Evolutionary conservation across 352 stramenopile genomes (phyloP).

Genomic region (Phytophthora pini): DNA sequence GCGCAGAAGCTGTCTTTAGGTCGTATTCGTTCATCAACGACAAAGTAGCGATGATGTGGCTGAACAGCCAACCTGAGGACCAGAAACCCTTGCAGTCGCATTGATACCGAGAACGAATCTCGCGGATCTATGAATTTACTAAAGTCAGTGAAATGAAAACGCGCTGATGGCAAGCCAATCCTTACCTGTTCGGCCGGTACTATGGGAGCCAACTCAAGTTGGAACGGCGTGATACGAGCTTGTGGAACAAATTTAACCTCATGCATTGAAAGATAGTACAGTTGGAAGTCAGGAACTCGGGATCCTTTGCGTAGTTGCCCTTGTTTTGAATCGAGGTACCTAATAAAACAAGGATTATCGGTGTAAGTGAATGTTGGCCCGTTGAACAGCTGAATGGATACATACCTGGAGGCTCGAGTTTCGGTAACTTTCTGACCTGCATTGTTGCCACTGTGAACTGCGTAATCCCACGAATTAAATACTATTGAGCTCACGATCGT

Average conservation of each 20-base stretch:
- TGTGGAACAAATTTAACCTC: background rate
- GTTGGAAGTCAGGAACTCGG: background rate
- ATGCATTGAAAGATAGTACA: slow-evolving; percentile 6
- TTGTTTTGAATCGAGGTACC: slow-evolving; percentile 1
- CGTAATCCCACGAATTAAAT: background rate
- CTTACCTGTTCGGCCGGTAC: background rate
- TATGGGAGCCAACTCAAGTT: background rate
- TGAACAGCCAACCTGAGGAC: background rate
- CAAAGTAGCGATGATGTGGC: background rate
- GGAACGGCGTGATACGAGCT: background rate
- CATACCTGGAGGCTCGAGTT: too few species aligned
- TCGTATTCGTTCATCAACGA: background rate
- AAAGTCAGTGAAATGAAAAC: too few species aligned
- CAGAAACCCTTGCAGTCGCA: slow-evolving; percentile 4
- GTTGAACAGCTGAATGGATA: too few species aligned
- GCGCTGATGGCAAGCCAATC: too few species aligned
- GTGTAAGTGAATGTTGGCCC: too few species aligned
- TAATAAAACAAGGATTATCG: background rate
- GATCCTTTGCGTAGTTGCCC: background rate
- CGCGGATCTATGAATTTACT: background rate
- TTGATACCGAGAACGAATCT: background rate
- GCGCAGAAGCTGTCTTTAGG: background rate
- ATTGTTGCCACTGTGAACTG: background rate
- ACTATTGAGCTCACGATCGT: background rate
- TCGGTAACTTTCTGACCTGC: background rate